phyloP scores from a whole-genome alignment of 192 early-diverging fungal genomes.

The Backusella sp. region DNA sequence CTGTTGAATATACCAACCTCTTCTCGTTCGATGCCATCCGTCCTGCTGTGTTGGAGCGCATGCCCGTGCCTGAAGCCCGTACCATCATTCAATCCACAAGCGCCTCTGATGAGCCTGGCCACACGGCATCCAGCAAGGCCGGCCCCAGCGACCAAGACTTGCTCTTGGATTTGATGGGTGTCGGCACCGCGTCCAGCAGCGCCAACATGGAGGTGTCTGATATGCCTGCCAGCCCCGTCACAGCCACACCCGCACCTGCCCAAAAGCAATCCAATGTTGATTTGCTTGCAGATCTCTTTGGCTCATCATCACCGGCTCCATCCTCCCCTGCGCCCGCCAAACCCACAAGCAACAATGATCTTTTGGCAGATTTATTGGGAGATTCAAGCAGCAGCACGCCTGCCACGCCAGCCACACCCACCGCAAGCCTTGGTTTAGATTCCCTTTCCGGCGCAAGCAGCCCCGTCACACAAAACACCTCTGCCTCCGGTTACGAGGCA shows the following conservation, averaged over 20 bases:
- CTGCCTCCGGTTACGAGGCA: conserved; percentile 44
- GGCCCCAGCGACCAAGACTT: conserved; percentile 55
- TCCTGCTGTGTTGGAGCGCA: conserved; percentile 84
- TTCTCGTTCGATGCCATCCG: conserved; percentile 74
- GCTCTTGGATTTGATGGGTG: conserved; percentile 73
- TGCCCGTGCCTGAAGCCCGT: conserved; percentile 79
- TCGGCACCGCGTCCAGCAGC: conserved; percentile 43
- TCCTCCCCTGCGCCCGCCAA: neutral
- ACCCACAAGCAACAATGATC: conserved; percentile 21
- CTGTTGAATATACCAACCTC: conserved; percentile 85
- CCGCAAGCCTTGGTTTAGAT: neutral
- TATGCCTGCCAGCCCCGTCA: conserved; percentile 34
- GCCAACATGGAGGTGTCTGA: neutral
- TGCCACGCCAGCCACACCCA: neutral
- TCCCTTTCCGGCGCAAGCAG: conserved; percentile 14
- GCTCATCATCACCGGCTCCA: conserved; percentile 36
- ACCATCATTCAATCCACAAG: conserved; percentile 30
- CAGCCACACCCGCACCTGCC: conserved; percentile 28
- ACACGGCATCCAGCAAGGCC: conserved; percentile 9
- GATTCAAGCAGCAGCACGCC: neutral
- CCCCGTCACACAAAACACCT: conserved; percentile 9
- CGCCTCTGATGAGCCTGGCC: conserved; percentile 12
- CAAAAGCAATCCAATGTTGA: conserved; percentile 42
- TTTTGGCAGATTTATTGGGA: conserved; percentile 35
- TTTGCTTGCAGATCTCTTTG: conserved; percentile 78